Evolutionary conservation across 2,329 filamentous ascomycete genomes (phyloP), one percentile per base, ranked within the genome.

Genomic region (Fusarium verrucosum): DNA sequence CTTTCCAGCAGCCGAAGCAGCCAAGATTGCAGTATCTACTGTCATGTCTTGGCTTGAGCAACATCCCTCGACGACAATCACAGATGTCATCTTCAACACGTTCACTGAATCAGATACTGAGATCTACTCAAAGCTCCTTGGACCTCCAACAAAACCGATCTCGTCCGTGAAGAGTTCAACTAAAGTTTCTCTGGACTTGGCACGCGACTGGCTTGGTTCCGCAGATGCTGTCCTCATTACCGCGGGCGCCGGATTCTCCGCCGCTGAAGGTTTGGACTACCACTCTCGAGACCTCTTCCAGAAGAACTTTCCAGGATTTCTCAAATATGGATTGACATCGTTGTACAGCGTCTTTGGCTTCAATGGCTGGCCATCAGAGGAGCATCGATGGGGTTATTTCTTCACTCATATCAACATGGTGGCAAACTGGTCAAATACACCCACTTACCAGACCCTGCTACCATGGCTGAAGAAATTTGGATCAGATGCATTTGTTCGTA

Each of bases 361-460:
- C 1, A 36, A 45, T 0, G 44, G 10, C 0, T 71, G 69, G 69
- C 52, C 67, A 4, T 61, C 69, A 1, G 69, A 71, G n/a, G 53
- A 65, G 23, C 47, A 71, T 28, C 56, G 65, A 5, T 71, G 69
- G 69, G 69, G 69, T 0, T 71, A 71, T 20, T 71, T 37, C 52
- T 71, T 71, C 5, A 71, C 66, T 0, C 69, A 71, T 10, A 3
- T 71, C 2, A 65, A 69, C n/a, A 65, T 71, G 69, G 47, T 71
- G 2, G 26, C 57, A 1, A 51, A 50, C 2, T 71, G 69, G 69
- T 59, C 66, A 7, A 51, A 52, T 1, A 67, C 62, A 1, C 44
- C 52, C 0, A 63, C 62, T 4, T 71, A 71, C 41, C 56, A 54
- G 7, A 10, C 8, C 3, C 13, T 71, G 2, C 23, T 70, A 2